Conservation (phyloP, 495 filamentous ascomycete genomes). For the Aspergillus affinis region DNA sequence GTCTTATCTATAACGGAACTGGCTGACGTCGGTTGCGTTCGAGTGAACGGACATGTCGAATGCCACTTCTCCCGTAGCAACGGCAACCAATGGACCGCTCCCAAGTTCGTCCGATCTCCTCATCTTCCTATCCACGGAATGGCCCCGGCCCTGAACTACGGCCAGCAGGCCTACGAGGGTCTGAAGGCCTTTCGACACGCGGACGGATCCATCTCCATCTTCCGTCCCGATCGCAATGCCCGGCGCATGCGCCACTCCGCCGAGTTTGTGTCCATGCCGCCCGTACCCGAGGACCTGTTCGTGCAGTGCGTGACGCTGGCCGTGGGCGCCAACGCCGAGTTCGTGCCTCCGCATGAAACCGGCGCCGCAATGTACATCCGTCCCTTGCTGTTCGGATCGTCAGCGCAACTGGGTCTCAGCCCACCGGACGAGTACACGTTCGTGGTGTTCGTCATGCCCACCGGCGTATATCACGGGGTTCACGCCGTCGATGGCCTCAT, state of each 20-base stretch:
- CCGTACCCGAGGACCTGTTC: constrained; percentile 71
- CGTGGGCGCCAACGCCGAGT: constrained; percentile 81
- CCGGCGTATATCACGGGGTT: constrained; percentile 85
- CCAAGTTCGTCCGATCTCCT: constrained; percentile 71
- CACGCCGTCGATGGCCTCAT: constrained; percentile 78
- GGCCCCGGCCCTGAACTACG: constrained; percentile 89
- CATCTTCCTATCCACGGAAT: constrained; percentile 84
- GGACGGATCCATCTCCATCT: constrained; percentile 64
- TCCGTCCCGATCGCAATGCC: constrained; percentile 80
- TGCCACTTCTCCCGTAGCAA: constrained; percentile 31
- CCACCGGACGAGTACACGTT: constrained; percentile 90
- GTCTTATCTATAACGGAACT: neutral
- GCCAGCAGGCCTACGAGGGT: constrained; percentile 90
- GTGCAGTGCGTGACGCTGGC: constrained; percentile 71
- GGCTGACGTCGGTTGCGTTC: neutral
- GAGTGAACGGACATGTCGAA: constrained; percentile 36
- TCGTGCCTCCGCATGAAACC: constrained; percentile 78
- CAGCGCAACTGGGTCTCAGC: constrained; percentile 74
- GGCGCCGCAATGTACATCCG: constrained; percentile 88
- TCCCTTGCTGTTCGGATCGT: constrained; percentile 80
- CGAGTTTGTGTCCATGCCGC: constrained; percentile 74
- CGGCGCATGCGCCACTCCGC: constrained; percentile 76
- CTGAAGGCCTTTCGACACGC: constrained; percentile 83
- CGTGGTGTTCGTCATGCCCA: constrained; percentile 79
- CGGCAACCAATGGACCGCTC: constrained; percentile 64